These are phyloP conservation scores for Leptographium radiaticola DNA, from an alignment of 2,329 filamentous ascomycete species.

Conservation along the genomic window DNA sequence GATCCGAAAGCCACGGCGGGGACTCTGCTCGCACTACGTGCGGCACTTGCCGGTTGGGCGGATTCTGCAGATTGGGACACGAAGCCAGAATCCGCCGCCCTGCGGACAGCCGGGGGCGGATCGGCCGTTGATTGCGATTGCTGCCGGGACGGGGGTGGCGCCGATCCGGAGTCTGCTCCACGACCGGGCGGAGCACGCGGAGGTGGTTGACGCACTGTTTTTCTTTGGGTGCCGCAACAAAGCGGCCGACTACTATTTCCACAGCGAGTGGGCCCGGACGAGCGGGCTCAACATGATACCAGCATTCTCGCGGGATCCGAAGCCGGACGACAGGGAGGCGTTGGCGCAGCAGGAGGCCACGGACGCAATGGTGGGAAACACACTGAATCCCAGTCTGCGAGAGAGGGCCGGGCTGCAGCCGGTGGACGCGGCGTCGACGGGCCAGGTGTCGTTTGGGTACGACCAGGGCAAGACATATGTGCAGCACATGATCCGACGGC, in stretches of 20 bases:
- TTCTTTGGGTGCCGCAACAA: slow-evolving; percentile 78
- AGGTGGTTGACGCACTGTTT: slow-evolving; percentile 34
- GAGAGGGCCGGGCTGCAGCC: background rate
- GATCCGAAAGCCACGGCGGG: slow-evolving; percentile 69
- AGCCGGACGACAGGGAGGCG: background rate
- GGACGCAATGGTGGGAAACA: background rate
- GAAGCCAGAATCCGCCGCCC: slow-evolving; percentile 32
- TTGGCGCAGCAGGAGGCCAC: background rate
- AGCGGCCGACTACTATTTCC: slow-evolving; percentile 68
- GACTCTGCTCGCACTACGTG: slow-evolving; percentile 83
- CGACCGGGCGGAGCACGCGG: slow-evolving; percentile 39
- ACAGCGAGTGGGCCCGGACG: slow-evolving; percentile 52
- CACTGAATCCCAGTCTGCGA: background rate
- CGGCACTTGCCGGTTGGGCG: slow-evolving; percentile 47
- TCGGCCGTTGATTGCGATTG: slow-evolving; percentile 60
- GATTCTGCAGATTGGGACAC: slow-evolving; percentile 45
- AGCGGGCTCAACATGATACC: slow-evolving; percentile 22
- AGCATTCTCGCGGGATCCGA: slow-evolving; percentile 35
- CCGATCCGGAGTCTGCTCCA: slow-evolving; percentile 73
- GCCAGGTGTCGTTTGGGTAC: background rate
- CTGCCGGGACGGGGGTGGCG: slow-evolving; percentile 76
- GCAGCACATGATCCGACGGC: slow-evolving; percentile 36
- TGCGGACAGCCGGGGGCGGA: slow-evolving; percentile 25
- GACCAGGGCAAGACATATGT: slow-evolving; percentile 37
- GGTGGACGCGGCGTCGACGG: background rate